These are phyloP conservation scores for Talaromyces nanjingensis DNA, from an alignment of 495 filamentous ascomycete genomes.

Conservation along the genomic window DNA sequence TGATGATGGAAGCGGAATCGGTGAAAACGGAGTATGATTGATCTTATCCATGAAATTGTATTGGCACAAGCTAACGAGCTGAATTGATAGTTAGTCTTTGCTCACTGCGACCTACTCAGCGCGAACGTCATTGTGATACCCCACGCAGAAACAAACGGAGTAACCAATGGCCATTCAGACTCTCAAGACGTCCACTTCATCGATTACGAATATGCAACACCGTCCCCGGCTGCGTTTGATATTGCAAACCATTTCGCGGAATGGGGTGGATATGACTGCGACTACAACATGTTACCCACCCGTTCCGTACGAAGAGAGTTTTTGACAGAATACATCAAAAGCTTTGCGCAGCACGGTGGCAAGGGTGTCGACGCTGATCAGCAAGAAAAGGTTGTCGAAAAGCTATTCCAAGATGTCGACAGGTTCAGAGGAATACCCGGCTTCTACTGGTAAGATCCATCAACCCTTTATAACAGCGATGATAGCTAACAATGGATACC, in stretches of 20 bases:
- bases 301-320: conserved; percentile 71
- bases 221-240: conserved; percentile 95
- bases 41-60: background rate
- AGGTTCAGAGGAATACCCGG: conserved; percentile 83
- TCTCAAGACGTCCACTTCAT: conserved; percentile 72
- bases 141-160: conserved; percentile 19
- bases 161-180: conserved; percentile 20
- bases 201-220: conserved; percentile 95
- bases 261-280: conserved; percentile 96
- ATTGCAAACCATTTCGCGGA: conserved; percentile 99
- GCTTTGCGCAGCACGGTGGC: conserved; percentile 33
- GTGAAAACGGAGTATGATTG: conserved; percentile 57
- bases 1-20: conserved; percentile 66
- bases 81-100: conserved; percentile 67
- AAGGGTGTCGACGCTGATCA: conserved; percentile 34
- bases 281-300: conserved; percentile 77
- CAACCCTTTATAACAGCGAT: background rate
- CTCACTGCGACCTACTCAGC: conserved; percentile 89
- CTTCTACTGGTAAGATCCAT: conserved; percentile 57
- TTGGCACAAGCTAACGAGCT: background rate
- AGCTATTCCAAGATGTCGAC: conserved; percentile 74
- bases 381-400: conserved; percentile 53
- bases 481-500: conserved; percentile 19
- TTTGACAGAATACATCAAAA: conserved; percentile 69
- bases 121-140: conserved; percentile 92